Evolutionary conservation across 345 rosid genomes (phyloP).

Genomic region (Euclidium syriacum): DNA sequence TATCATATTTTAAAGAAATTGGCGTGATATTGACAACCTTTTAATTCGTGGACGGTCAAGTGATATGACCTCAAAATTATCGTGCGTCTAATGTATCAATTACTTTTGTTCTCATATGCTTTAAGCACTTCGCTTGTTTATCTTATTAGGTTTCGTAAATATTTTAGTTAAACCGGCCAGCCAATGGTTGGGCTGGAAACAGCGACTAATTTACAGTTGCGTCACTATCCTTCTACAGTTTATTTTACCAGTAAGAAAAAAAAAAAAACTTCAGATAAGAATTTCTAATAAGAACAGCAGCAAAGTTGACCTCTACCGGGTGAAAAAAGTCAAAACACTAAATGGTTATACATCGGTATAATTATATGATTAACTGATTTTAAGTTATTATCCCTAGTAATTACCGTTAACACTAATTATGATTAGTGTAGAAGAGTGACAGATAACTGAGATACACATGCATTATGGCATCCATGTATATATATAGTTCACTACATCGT

Average conservation of each 20-base stretch:
- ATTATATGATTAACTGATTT: not conserved
- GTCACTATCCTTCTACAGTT: constrained; percentile 17
- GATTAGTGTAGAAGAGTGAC: constrained; percentile 9
- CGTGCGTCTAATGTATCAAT: constrained; percentile 28
- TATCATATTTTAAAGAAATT: constrained; percentile 11
- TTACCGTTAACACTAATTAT: constrained; percentile 7
- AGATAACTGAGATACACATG: constrained; percentile 15
- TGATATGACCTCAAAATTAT: constrained; percentile 20
- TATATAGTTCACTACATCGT: not conserved
- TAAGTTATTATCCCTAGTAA: not conserved
- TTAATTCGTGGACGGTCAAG: constrained; percentile 35
- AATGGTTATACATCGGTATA: not conserved
- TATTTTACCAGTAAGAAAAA: too few relatives aligned
- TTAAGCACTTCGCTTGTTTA: not conserved
- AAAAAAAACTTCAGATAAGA: not conserved
- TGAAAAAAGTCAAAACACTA: not conserved
- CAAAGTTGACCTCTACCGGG: constrained; percentile 2
- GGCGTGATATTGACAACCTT: constrained; percentile 23
- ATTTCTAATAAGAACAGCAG: not conserved
- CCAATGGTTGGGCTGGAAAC: constrained; percentile 18
- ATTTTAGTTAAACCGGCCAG: constrained; percentile 21
- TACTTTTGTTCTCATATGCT: constrained; percentile 21
- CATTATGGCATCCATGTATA: not conserved
- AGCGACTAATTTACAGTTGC: constrained; percentile 7
- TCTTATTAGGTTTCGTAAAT: not conserved